Conservation (phyloP, 2,329 filamentous ascomycete species). For the Onygena corvina region DNA sequence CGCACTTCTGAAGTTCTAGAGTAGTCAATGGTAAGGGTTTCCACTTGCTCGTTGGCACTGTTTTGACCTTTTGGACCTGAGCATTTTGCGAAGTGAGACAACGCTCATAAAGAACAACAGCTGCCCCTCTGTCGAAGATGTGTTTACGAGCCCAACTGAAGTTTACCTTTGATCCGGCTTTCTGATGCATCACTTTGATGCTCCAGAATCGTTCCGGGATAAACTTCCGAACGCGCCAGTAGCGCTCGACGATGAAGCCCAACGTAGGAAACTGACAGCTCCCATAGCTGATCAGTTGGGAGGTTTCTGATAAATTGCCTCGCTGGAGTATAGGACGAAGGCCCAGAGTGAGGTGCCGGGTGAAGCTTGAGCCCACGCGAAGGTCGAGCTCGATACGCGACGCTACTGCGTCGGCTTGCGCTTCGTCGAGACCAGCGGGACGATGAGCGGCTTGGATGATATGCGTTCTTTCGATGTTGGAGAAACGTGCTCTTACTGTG, state of each 20-base stretch:
- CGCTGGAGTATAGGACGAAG: conserved; percentile 8
- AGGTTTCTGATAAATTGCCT: conserved; percentile 10
- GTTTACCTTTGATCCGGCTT: conserved; percentile 3
- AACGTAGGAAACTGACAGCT: conserved; percentile 8
- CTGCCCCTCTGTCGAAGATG: background rate
- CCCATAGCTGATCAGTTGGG: conserved; percentile 9
- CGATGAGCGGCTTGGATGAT: conserved; percentile 8
- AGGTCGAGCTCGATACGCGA: conserved; percentile 9
- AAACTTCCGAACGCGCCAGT: conserved; percentile 8
- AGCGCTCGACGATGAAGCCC: conserved; percentile 7
- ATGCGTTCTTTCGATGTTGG: conserved; percentile 6
- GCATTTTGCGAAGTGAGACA: conserved; percentile 8
- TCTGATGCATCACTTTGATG: conserved; percentile 8
- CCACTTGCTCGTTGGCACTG: conserved; percentile 5
- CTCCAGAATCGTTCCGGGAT: conserved; percentile 8
- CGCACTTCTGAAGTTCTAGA: conserved; percentile 9
- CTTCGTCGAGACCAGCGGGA: conserved; percentile 9
- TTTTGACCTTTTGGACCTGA: conserved; percentile 8
- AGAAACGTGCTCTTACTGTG: conserved; percentile 9
- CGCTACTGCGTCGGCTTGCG: conserved; percentile 9
- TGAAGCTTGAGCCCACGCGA: conserved; percentile 10
- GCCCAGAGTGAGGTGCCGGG: conserved; percentile 9
- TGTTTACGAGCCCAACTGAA: conserved; percentile 7
- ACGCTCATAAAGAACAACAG: conserved; percentile 8
- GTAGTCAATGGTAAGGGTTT: conserved; percentile 9